Conservation (phyloP, 805 yeast genomes). For the Cyberlindnera amylophila region DNA sequence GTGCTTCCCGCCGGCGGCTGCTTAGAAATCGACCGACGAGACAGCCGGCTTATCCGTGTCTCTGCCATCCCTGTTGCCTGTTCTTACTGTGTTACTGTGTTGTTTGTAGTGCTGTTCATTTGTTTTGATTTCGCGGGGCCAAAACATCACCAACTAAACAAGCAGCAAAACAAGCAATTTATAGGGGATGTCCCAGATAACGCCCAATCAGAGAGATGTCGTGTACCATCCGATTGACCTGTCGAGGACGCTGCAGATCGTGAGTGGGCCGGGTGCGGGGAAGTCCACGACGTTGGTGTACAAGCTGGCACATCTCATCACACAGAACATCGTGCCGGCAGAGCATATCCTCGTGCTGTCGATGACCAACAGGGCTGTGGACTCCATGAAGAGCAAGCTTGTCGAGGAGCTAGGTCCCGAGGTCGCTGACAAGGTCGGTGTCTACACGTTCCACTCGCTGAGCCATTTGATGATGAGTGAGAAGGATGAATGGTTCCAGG, state of each 20-base stretch:
- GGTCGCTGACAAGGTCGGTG: slow-evolving; percentile 31
- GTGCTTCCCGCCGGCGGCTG: slow-evolving; percentile 14
- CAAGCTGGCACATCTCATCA: slow-evolving; percentile 47
- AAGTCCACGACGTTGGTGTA: slow-evolving; percentile 58
- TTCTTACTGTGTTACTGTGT: not conserved
- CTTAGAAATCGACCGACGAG: slow-evolving; percentile 18
- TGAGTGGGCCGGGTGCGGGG: slow-evolving; percentile 77
- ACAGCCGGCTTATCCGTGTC: slow-evolving; percentile 12
- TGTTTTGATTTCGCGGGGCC: no score
- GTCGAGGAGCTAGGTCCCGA: slow-evolving; percentile 31
- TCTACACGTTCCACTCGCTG: slow-evolving; percentile 63
- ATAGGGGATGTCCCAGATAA: no score
- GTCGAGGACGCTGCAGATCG: slow-evolving; percentile 43
- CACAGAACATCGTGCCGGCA: slow-evolving; percentile 40
- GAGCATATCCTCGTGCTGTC: slow-evolving; percentile 57
- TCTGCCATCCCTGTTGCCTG: not conserved
- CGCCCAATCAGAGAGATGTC: no score
- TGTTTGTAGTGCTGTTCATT: no score
- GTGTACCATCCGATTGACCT: slow-evolving; percentile 32
- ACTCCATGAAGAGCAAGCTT: slow-evolving; percentile 36
- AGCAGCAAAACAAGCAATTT: no score
- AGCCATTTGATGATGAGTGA: slow-evolving; percentile 47
- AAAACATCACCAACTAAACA: no score
- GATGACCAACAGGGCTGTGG: slow-evolving; percentile 67
- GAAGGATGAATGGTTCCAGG: slow-evolving; percentile 20